Conservation (phyloP, 1,284 basidiomycete species). For the Rhodotorula sp. region DNA sequence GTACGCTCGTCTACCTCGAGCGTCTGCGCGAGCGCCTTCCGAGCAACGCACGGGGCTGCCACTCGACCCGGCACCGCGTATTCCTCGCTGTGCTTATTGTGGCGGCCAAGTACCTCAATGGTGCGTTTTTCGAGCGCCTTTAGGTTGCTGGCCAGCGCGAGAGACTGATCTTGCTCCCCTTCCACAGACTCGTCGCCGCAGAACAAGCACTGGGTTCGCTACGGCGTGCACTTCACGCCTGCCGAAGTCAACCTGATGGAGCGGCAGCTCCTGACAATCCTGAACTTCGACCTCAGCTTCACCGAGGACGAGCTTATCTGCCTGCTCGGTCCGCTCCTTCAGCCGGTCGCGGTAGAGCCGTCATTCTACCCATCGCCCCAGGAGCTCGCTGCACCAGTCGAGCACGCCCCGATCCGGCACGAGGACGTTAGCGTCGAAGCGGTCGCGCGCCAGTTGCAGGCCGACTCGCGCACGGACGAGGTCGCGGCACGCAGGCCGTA, state of each 20-base stretch:
- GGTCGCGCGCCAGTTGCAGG: not conserved
- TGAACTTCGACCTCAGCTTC: constrained; percentile 85
- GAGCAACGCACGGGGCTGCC: constrained; percentile 63
- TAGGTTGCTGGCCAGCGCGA: constrained; percentile 65
- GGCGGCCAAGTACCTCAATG: constrained; percentile 94
- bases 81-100: constrained; percentile 93
- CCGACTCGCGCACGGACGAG: constrained; percentile 5
- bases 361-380: not conserved
- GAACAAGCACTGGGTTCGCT: constrained; percentile 81
- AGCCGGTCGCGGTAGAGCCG: not conserved
- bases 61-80: constrained; percentile 87
- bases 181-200: constrained; percentile 56
- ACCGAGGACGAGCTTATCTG: constrained; percentile 70
- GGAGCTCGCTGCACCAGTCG: not conserved
- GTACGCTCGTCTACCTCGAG: constrained; percentile 89
- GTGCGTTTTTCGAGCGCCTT: constrained; percentile 62
- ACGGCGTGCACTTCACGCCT: constrained; percentile 26
- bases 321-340: constrained; percentile 38
- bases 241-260: constrained; percentile 74
- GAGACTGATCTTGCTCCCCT: constrained; percentile 59
- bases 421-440: not conserved
- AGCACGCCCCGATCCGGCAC: not conserved
- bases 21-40: constrained; percentile 78
- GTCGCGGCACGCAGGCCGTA: constrained; percentile 10
- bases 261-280: constrained; percentile 80